Evolutionary conservation across 2,329 filamentous ascomycete genomes (phyloP).

Genomic region (Chrysoporthe deuterocubensis): DNA sequence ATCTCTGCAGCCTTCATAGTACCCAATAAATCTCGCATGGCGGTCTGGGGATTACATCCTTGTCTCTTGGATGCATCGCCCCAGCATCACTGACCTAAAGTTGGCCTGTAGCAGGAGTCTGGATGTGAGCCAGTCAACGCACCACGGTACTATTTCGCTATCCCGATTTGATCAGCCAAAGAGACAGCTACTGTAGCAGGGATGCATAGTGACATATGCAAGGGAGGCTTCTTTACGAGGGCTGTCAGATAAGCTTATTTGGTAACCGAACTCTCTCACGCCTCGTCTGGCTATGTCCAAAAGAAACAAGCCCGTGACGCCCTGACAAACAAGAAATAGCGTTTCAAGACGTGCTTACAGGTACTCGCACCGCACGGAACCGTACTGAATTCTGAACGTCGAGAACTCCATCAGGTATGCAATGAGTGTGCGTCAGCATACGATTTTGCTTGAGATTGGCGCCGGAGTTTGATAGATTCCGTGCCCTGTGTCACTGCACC

Average conservation of each 20-base stretch:
- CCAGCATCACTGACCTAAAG: neutral
- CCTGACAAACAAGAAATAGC: too few species aligned
- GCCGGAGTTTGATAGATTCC: too few species aligned
- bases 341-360: too few species aligned
- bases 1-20: neutral
- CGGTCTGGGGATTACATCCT: neutral
- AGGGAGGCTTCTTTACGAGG: neutral
- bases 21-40: neutral
- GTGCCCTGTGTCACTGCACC: too few species aligned
- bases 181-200: neutral
- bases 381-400: neutral
- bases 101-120: neutral
- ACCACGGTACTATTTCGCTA: neutral
- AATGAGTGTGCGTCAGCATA: too few species aligned
- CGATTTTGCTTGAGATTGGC: neutral
- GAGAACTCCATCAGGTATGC: neutral
- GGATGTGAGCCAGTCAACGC: neutral
- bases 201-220: neutral
- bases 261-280: neutral
- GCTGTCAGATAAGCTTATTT: conserved; percentile 5
- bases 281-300: too few species aligned
- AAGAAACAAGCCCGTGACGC: too few species aligned
- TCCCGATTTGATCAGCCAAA: neutral
- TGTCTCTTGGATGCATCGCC: neutral
- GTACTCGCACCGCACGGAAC: too few species aligned